Base-by-base conservation (phyloP, 805 yeast genomes). In the Kregervanrija fluxuum region DNA sequence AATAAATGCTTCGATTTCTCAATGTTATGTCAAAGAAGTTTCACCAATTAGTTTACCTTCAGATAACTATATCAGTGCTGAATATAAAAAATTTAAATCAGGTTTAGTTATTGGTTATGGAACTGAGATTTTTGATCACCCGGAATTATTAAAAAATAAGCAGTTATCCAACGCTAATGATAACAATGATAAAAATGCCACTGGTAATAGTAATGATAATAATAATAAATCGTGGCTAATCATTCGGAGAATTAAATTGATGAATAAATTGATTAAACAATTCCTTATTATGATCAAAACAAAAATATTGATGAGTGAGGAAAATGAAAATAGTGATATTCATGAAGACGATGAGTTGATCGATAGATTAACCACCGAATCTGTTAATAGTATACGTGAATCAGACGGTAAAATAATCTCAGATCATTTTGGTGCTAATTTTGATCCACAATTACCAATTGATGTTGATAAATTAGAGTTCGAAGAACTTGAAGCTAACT, bases 1-100 rank as follows among this genome's bases (percentile, higher is more conserved):
- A 12, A 71, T 83, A 35, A 76, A 80, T n/a, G 79, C 82, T 42
- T 81, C 85, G 0, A 81, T 85, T 2, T 75, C 73, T 45, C 76
- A 80, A 30, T 79, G 84, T 49, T 84, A 81, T 57, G 72, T 80
- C 35, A 72, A 77, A 40, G 88, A 83, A 54, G 66, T 75, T 30
- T 66, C 78, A 22, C 56, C 69, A 12, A 64, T 83, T 3, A 56
- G 61, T 0, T 56, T 73, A n/a, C 77, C 77, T n/a, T 56, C 59
- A 10, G 60, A 66, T 11, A 82, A 85, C 0, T 84, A 81, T 77
- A 47, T 82, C 14, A 84, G 79, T 14, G 8, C 30, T 30, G 35
- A 42, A 15, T 35, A 45, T 10, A 44, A 38, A 13, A 34, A 30
- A 13, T 3, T 15, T 8, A 36, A 35, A 10, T 31, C 32, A 37